These are phyloP conservation scores for Oryza glaberrima DNA, from an alignment of 176 grass and related monocot genomes.

Conservation along the genomic window DNA sequence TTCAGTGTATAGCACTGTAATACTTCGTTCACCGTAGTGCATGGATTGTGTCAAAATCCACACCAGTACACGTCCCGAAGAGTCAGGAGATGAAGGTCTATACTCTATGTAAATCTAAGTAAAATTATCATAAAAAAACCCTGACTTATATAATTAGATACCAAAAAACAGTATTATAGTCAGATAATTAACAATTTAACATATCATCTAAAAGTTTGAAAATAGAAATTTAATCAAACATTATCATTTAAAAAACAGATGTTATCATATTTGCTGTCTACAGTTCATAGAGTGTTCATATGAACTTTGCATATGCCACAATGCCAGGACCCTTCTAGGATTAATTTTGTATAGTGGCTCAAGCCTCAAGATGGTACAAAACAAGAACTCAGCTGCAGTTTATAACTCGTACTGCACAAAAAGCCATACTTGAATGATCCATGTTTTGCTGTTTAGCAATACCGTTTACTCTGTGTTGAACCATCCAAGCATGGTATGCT, in stretches of 20 bases:
- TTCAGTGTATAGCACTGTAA: not conserved
- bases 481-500: not conserved
- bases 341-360: not conserved
- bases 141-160: not conserved
- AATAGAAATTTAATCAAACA: not conserved
- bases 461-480: not conserved
- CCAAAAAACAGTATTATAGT: not conserved
- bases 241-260: not conserved
- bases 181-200: not conserved
- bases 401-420: not conserved
- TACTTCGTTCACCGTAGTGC: not conserved
- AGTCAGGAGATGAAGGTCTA: not conserved
- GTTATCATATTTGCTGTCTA: not conserved
- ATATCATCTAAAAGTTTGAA: not conserved
- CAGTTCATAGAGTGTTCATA: not conserved
- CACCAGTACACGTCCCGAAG: not conserved
- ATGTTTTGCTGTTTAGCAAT: not conserved
- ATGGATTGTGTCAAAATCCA: not conserved
- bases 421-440: not conserved
- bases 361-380: not conserved
- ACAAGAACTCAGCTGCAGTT: not conserved
- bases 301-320: not conserved
- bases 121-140: not conserved
- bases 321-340: not conserved
- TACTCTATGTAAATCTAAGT: not conserved